Evolutionary conservation across 805 yeast genomes (phyloP), one percentile per base, ranked within the genome.

Genomic region (Pichia ethanolica): DNA sequence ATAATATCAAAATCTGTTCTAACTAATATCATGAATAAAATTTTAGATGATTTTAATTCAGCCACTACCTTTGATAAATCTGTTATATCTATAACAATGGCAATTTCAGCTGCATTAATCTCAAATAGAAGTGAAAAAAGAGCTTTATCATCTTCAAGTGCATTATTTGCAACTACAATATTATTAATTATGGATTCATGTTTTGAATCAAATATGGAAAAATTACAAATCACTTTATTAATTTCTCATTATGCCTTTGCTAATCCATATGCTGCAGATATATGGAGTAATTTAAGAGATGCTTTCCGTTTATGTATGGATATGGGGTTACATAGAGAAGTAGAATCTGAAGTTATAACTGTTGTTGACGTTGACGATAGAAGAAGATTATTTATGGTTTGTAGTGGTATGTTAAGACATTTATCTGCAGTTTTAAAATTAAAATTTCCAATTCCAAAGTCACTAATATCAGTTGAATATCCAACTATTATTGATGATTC

Each of bases 201-300:
- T n/a, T 53, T 48, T 52, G 30, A 48, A 9, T 20, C 39, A 7
- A 53, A 53, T 39, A 44, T 53, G 45, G 12, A 28, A 8, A 51
- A 53, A 33, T 30, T 53, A 25, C 52, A 53, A 41, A 28, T 52
- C 9, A 37, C 41, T 3, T 28, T 52, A n/a, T 25, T 53, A 1
- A 48, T 53, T 27, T 50, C 53, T 7, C 56, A 53, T 45, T 52
- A 53, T 40, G 47, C 50, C 9, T 52, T 53, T 44, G 49, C 48
- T 10, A 53, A 53, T 35, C 56, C 56, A 6, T 53, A 38, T 42
- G 55, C 55, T n/a, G 56, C 50, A n/a, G 48, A 53, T 36, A 30
- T 53, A 14, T 45, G 44, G 47, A 25, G 39, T 20, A 41, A 47
- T 12, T 33, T 53, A 25, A 45, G 53, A 33, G 53, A 44, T n/a